These are phyloP conservation scores for Rhizopogon sp. DNA, from an alignment of 768 basidiomycete genomes.

Conservation along the genomic window DNA sequence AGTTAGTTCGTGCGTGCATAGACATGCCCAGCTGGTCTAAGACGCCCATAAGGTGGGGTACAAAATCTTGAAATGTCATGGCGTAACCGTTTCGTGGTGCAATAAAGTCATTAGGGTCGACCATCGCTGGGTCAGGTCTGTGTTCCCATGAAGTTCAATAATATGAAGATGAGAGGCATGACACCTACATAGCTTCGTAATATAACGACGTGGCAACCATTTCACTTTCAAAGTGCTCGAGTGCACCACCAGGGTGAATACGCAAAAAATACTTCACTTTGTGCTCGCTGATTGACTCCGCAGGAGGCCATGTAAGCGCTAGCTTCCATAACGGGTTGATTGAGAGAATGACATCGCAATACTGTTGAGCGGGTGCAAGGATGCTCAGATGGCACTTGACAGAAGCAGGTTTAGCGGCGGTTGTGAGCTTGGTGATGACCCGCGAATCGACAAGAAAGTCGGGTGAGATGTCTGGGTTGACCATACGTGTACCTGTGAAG, in stretches of 20 bases:
- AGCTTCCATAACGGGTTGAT: slow-evolving; percentile 75
- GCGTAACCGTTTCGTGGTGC: slow-evolving; percentile 81
- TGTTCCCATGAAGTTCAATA: slow-evolving; percentile 2
- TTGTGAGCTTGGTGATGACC: slow-evolving; percentile 71
- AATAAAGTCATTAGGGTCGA: slow-evolving; percentile 76
- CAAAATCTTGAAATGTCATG: slow-evolving; percentile 76
- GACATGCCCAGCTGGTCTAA: slow-evolving; percentile 83
- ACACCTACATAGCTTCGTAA: slow-evolving; percentile 77
- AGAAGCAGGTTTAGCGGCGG: slow-evolving; percentile 66
- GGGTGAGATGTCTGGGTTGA: slow-evolving; percentile 55
- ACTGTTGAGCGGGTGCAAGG: slow-evolving; percentile 66
- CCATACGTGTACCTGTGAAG: slow-evolving; percentile 74
- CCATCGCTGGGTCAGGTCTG: slow-evolving; percentile 73
- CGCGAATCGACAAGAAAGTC: slow-evolving; percentile 75
- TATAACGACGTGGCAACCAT: slow-evolving; percentile 77
- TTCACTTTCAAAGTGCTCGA: slow-evolving; percentile 84
- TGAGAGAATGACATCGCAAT: slow-evolving; percentile 72
- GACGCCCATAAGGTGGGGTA: slow-evolving; percentile 77
- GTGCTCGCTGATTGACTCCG: slow-evolving; percentile 59
- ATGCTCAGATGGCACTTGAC: slow-evolving; percentile 77
- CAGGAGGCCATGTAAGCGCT: slow-evolving; percentile 73
- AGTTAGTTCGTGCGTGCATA: slow-evolving; percentile 73
- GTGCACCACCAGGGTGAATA: slow-evolving; percentile 78
- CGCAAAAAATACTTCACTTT: slow-evolving; percentile 82
- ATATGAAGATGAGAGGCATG: neutral